phyloP scores from a whole-genome alignment of 2,329 filamentous ascomycete genomes.

The Coccinonectria pachysandricola region DNA sequence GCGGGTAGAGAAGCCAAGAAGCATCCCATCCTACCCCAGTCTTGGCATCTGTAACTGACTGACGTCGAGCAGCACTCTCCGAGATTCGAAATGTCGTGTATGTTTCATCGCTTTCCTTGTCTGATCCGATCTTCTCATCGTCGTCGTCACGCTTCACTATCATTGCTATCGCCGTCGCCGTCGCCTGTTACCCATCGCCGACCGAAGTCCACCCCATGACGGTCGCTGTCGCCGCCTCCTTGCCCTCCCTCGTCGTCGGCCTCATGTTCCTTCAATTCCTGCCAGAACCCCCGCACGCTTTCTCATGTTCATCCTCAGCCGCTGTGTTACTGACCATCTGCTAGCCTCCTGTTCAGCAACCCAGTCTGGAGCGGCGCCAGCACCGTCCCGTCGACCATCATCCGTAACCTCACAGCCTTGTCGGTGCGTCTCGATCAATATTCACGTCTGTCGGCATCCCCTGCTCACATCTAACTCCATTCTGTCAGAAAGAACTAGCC shows the following conservation, averaged over 20 bases:
- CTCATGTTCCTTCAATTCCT: not conserved
- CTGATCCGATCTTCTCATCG: slow-evolving; percentile 3
- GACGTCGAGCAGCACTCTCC: slow-evolving; percentile 33
- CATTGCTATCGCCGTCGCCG: slow-evolving; percentile 1
- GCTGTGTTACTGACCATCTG: slow-evolving; percentile 10
- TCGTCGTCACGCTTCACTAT: slow-evolving; percentile 5
- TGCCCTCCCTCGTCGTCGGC: not conserved
- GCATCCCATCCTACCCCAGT: slow-evolving; percentile 18
- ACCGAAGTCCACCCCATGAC: slow-evolving; percentile 2
- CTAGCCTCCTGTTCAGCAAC: slow-evolving; percentile 50
- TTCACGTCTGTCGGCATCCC: slow-evolving; percentile 1
- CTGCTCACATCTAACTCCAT: slow-evolving; percentile 10
- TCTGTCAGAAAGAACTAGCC: slow-evolving; percentile 33
- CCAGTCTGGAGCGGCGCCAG: slow-evolving; percentile 41
- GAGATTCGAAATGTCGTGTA: slow-evolving; percentile 43
- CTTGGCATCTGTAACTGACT: slow-evolving; percentile 27
- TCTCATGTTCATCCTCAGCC: slow-evolving; percentile 1
- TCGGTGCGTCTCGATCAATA: slow-evolving; percentile 34
- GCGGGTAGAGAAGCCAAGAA: slow-evolving; percentile 18
- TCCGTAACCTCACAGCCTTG: slow-evolving; percentile 46
- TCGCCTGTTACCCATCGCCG: not conserved
- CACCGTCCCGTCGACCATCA: slow-evolving; percentile 41
- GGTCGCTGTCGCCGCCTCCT: slow-evolving; percentile 5
- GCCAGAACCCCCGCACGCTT: slow-evolving; percentile 2
- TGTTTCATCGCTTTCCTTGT: slow-evolving; percentile 16